Percentiles rank a stretch among this genome's conserved stretches.
phyloP scores from a whole-genome alignment of 2,329 filamentous ascomycete genomes.

The Trichoderma sp. region DNA sequence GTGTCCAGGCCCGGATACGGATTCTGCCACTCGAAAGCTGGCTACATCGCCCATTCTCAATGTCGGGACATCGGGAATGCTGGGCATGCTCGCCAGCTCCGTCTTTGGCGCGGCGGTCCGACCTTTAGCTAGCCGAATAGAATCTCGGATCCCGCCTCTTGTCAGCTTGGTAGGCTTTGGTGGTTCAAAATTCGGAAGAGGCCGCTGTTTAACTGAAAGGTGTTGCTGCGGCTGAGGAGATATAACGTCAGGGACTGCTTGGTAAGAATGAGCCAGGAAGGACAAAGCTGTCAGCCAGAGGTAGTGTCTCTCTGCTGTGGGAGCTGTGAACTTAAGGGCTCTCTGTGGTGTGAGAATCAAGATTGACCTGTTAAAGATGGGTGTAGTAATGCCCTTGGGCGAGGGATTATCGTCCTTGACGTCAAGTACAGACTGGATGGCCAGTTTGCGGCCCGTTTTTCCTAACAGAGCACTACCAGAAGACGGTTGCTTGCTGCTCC shows the following conservation, averaged over 20 bases:
- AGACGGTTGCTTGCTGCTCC: constrained; percentile 96
- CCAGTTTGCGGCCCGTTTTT: constrained; percentile 90
- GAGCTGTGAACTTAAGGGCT: constrained; percentile 92
- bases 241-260: constrained; percentile 76
- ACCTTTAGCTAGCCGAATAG: constrained; percentile 84
- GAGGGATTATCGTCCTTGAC: constrained; percentile 91
- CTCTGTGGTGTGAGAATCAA: constrained; percentile 91
- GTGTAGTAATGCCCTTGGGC: constrained; percentile 64
- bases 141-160: constrained; percentile 74
- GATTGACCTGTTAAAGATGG: constrained; percentile 89
- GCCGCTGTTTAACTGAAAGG: constrained; percentile 45
- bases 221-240: constrained; percentile 48
- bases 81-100: constrained; percentile 55
- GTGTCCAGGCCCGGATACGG: constrained; percentile 43
- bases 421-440: constrained; percentile 93
- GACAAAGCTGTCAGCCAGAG: constrained; percentile 93
- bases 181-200: constrained; percentile 56
- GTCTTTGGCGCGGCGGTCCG: constrained; percentile 57
- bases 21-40: constrained; percentile 47
- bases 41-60: constrained; percentile 43
- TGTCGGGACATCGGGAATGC: constrained; percentile 44
- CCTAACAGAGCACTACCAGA: constrained; percentile 86
- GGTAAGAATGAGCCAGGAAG: constrained; percentile 88
- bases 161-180: constrained; percentile 51
- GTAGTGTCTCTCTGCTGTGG: constrained; percentile 82